Evolutionary conservation across 2,329 filamentous ascomycete species (phyloP).

Genomic region (Beauveria bassiana): DNA sequence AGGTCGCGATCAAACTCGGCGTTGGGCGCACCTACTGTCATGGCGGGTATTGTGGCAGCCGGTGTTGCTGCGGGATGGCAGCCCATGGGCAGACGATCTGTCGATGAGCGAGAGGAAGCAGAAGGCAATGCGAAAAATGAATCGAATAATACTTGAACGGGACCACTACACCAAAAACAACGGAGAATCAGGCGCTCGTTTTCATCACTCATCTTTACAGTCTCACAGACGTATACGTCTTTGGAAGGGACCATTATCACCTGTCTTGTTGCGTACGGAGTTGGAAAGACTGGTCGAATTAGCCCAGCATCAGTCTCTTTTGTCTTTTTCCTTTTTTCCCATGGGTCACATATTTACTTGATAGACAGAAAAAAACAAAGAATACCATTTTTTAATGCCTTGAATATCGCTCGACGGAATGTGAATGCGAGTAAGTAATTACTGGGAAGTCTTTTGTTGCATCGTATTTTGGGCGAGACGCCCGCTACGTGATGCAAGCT

Average conservation of each 20-base stretch:
- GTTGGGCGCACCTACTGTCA: slow-evolving; percentile 66
- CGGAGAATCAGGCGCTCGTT: slow-evolving; percentile 7
- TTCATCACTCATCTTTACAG: background rate
- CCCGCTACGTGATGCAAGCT: too few relatives aligned
- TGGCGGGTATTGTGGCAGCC: slow-evolving; percentile 76
- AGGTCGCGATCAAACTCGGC: slow-evolving; percentile 62
- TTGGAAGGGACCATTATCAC: background rate
- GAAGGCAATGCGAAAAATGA: slow-evolving; percentile 5
- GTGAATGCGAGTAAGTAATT: too few relatives aligned
- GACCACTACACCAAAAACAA: background rate
- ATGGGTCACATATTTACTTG: background rate
- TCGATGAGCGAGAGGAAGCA: slow-evolving; percentile 18
- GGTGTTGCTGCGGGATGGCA: slow-evolving; percentile 72
- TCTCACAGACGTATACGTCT: background rate
- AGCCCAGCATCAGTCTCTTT: background rate
- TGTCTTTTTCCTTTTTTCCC: background rate
- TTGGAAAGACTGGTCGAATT: background rate
- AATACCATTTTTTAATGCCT: background rate
- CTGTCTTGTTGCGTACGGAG: background rate
- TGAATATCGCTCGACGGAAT: background rate
- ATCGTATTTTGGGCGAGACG: too few relatives aligned
- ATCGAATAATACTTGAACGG: background rate
- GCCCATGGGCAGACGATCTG: slow-evolving; percentile 48
- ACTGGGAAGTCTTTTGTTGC: too few relatives aligned
- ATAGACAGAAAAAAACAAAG: background rate